Evolutionary conservation across 2,329 filamentous ascomycete genomes (phyloP), one percentile per base, ranked within the genome.

Genomic region (Bipolaris zeicola): DNA sequence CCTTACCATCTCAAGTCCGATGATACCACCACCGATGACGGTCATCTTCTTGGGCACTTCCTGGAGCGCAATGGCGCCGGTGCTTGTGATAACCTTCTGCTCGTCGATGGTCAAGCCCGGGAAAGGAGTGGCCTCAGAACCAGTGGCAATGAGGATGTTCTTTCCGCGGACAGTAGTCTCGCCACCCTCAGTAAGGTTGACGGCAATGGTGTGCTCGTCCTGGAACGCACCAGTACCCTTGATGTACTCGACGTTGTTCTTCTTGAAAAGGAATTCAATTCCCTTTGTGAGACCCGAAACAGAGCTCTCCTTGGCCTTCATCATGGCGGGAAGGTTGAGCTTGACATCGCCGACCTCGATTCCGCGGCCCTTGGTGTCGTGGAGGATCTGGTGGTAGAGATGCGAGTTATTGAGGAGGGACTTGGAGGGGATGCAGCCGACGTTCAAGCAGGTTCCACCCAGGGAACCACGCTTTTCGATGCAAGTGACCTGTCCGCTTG

Each of bases 371-470:
- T 97, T 96, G 66, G 92, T 94, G 83, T 99, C 95, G 83, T 99
- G 94, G 60, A 96, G 87, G 75, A 97, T 90, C 81, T 93, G 90
- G 83, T 98, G 94, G 85, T 98, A 98, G 60, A 98, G 86, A 79
- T 97, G 92, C 71, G 95, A 97, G 85, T 98, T 98, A 88, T 98
- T 99, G 79, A 99, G 91, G 69, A 99, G 91, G 62, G 95, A 97
- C 82, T 99, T 99, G 66, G 95, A 99, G 67, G 95, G 95, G 77
- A 99, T 99, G 82, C 95, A 99, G 81, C 95, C 95, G 75, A 99
- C 95, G 79, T 99, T 99, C 74, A 99, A 83, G 84, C 95, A 99
- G 73, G 95, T 99, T 77, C 95, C 95, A 73, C 95, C 95, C 71
- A 99, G 88, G 59, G 87, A 85, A 68, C 95, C 95, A 76, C 95